Percentiles rank a stretch among this genome's conserved stretches.
phyloP scores from a whole-genome alignment of 768 basidiomycete species.

The Galerina marginata region DNA sequence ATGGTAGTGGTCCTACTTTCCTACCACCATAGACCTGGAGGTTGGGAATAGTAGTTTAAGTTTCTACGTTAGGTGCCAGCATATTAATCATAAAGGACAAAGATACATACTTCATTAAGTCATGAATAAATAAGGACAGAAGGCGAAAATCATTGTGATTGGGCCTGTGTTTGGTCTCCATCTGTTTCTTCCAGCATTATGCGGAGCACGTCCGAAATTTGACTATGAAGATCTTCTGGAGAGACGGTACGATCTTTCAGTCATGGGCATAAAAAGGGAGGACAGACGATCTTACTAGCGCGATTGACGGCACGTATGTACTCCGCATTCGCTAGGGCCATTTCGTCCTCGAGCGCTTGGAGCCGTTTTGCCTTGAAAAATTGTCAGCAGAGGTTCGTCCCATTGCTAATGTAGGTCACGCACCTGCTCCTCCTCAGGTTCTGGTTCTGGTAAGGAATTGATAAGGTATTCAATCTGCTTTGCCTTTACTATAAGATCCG shows the following conservation, averaged over 20 bases:
- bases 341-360: slow-evolving; percentile 68
- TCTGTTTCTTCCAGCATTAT: slow-evolving; percentile 64
- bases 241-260: background rate
- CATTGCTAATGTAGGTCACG: slow-evolving; percentile 10
- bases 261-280: background rate
- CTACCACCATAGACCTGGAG: too few relatives aligned
- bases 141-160: background rate
- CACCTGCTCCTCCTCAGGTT: slow-evolving; percentile 80
- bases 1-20: too few relatives aligned
- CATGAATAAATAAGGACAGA: background rate
- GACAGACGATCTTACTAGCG: slow-evolving; percentile 59
- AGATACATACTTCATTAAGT: background rate
- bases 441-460: slow-evolving; percentile 76
- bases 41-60: too few relatives aligned
- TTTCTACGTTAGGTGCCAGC: too few relatives aligned
- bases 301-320: slow-evolving; percentile 74
- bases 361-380: slow-evolving; percentile 64
- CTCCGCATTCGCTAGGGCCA: slow-evolving; percentile 75
- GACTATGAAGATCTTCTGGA: slow-evolving; percentile 62
- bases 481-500: slow-evolving; percentile 83
- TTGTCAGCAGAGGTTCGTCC: background rate
- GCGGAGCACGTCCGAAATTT: slow-evolving; percentile 63
- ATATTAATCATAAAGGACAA: too few relatives aligned
- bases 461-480: slow-evolving; percentile 91
- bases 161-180: slow-evolving; percentile 7